Conservation (phyloP, 495 filamentous ascomycete species). For the Melanomma pulvis-pyrius region DNA sequence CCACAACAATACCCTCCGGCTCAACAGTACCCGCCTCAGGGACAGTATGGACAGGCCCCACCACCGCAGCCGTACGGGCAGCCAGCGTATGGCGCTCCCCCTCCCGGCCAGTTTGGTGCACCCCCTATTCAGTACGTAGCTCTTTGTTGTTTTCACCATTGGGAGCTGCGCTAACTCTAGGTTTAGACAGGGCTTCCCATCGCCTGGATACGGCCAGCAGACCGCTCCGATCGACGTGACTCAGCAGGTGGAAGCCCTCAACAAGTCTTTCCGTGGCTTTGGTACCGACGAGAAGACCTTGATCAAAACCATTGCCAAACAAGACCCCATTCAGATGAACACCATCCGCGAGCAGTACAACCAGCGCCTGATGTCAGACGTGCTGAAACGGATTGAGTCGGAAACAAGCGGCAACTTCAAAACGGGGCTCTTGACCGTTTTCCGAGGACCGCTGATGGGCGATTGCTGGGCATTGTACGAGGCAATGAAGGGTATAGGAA, state of each 20-base stretch:
- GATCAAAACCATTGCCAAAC: conserved; percentile 63
- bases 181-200: conserved; percentile 6
- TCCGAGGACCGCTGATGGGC: conserved; percentile 73
- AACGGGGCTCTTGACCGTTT: conserved; percentile 67
- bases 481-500: conserved; percentile 76
- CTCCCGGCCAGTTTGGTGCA: conserved; percentile 17
- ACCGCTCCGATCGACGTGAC: conserved; percentile 64
- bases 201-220: conserved; percentile 26
- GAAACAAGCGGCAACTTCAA: conserved; percentile 77
- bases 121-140: conserved; percentile 49
- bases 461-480: conserved; percentile 67
- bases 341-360: conserved; percentile 69
- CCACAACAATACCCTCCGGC: conserved; percentile 24
- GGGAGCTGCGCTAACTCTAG: conserved; percentile 1
- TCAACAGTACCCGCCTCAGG: conserved; percentile 27
- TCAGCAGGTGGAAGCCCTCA: conserved; percentile 66
- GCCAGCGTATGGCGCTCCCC: conserved; percentile 26
- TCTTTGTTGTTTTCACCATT: conserved; percentile 14
- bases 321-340: conserved; percentile 73
- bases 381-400: conserved; percentile 72
- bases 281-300: conserved; percentile 82
- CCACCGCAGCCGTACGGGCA: conserved; percentile 23
- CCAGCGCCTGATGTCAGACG: conserved; percentile 61
- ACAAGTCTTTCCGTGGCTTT: conserved; percentile 87
- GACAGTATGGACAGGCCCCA: conserved; percentile 26